phyloP scores from a whole-genome alignment of 139 green algal genomes.

The Chlorella ohadii region DNA sequence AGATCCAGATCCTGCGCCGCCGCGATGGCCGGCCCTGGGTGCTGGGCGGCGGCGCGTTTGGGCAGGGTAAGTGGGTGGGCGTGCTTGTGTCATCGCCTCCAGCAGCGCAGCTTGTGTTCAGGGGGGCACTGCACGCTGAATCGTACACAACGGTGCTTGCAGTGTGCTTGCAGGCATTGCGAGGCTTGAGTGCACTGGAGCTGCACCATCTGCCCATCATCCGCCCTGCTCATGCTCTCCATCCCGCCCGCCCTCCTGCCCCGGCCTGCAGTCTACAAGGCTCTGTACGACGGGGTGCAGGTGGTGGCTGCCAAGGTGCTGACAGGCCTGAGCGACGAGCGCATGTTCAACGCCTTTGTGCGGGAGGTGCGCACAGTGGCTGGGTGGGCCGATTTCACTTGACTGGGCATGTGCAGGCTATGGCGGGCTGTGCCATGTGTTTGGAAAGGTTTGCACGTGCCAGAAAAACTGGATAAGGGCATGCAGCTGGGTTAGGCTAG shows the following conservation, averaged over 20 bases:
- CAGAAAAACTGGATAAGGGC: too few relatives aligned
- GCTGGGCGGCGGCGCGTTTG: slow-evolving; percentile 42
- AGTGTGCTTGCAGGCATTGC: too few relatives aligned
- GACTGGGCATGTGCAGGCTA: too few relatives aligned
- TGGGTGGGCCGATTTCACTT: too few relatives aligned
- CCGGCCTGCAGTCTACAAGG: slow-evolving; percentile 41
- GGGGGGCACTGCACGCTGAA: too few relatives aligned
- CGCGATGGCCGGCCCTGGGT: slow-evolving; percentile 37
- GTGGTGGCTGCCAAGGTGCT: slow-evolving; percentile 52
- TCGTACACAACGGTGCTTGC: too few relatives aligned
- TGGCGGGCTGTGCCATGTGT: too few relatives aligned
- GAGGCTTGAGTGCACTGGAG: too few relatives aligned
- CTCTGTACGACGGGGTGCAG: slow-evolving; percentile 34
- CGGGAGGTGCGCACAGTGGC: not conserved
- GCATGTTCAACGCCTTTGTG: slow-evolving; percentile 8
- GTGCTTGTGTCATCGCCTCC: too few relatives aligned
- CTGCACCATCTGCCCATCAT: too few relatives aligned
- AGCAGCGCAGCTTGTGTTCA: too few relatives aligned
- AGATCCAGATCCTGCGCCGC: slow-evolving; percentile 37
- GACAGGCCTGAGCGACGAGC: not conserved
- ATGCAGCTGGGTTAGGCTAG: not conserved
- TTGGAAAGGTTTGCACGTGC: not conserved
- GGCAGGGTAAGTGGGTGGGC: slow-evolving; percentile 16
- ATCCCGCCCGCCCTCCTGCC: not conserved
- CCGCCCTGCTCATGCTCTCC: too few relatives aligned